Base-by-base conservation (phyloP, 139 green algal genomes). In the Ulvella scutata region DNA sequence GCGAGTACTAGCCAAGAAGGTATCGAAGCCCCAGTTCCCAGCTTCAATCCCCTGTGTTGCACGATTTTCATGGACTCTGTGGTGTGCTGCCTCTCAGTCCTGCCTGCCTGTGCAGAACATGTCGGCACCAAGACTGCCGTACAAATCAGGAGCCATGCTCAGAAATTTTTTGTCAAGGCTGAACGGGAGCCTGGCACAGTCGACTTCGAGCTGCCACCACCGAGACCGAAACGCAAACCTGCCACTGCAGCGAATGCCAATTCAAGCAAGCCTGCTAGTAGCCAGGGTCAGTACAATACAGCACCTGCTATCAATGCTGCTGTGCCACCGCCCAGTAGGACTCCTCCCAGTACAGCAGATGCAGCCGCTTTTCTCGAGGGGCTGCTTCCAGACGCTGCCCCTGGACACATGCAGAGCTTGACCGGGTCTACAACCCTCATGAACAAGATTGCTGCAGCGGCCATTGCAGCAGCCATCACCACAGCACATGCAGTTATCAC, bases 91-190 rank as follows among this genome's bases (percentile, higher is more conserved):
- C 26, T 37, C 7, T n/a, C 29, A 74, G 33, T 7, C 23, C 21
- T 34, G 20, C 40, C 21, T 72, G 7, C 23, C 9, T 13, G 23
- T 43, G 79, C 87, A 95, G 93, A 94, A 78, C 82, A 96, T 76
- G 89, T 98, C 9, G 88, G 89, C 43, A 97, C 89, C 67, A 98
- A 98, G 81, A 96, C 87, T 0, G 86, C 94, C 2, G 89, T 98
- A 33, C 94, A 98, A 73, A 97, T 98, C 44, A 85, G 94, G 4
- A 93, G 85, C 28, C 94, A 98, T 73, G 94, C 94, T 0, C 94
- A 98, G 62, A 96, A 96, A 81, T 96, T 94, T 61, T 96, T 96
- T 51, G 77, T 76, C 76, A 96, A 96, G 74, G 34, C 95, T 2
- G 85, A 92, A 43, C 73, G 78, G 34, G 83, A 87, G 40, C 21